Conservation (phyloP, 345 rosid genomes). For the Linum lewisii region DNA sequence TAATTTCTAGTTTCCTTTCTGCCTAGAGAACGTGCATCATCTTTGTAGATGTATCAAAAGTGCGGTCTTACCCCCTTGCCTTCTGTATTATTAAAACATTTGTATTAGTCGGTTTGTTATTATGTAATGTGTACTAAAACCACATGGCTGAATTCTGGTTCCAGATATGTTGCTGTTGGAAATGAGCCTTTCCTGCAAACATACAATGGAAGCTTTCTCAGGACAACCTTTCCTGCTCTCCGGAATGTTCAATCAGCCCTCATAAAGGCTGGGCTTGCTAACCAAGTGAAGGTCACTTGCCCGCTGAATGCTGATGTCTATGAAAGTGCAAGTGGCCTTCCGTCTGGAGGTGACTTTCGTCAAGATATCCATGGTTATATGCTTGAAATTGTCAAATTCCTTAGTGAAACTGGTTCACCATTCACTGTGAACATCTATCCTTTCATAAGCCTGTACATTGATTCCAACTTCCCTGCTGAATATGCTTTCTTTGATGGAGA, state of each 20-base stretch:
- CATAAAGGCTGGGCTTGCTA: slow-evolving; percentile 62
- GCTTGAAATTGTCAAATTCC: slow-evolving; percentile 65
- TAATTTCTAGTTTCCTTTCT: no score
- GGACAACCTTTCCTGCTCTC: slow-evolving; percentile 69
- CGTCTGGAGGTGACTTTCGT: slow-evolving; percentile 90
- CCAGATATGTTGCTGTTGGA: slow-evolving; percentile 92
- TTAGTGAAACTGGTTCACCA: slow-evolving; percentile 53
- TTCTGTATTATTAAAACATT: no score
- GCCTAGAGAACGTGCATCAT: no score
- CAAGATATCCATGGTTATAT: slow-evolving; percentile 62
- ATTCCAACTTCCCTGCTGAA: slow-evolving; percentile 70
- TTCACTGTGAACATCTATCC: slow-evolving; percentile 92
- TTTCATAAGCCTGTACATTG: slow-evolving; percentile 73
- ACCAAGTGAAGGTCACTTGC: slow-evolving; percentile 67
- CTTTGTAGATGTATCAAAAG: no score
- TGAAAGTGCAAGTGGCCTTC: slow-evolving; percentile 27
- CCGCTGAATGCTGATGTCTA: slow-evolving; percentile 91
- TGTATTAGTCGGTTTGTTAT: no score
- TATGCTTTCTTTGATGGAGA: slow-evolving; percentile 83
- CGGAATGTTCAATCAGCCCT: slow-evolving; percentile 68
- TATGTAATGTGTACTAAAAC: background rate
- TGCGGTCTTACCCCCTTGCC: no score
- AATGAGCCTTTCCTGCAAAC: slow-evolving; percentile 85
- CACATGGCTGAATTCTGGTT: background rate
- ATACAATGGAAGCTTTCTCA: slow-evolving; percentile 60